Conservation (phyloP, 2,329 filamentous ascomycete genomes). For the Colletotrichum liriopes region DNA sequence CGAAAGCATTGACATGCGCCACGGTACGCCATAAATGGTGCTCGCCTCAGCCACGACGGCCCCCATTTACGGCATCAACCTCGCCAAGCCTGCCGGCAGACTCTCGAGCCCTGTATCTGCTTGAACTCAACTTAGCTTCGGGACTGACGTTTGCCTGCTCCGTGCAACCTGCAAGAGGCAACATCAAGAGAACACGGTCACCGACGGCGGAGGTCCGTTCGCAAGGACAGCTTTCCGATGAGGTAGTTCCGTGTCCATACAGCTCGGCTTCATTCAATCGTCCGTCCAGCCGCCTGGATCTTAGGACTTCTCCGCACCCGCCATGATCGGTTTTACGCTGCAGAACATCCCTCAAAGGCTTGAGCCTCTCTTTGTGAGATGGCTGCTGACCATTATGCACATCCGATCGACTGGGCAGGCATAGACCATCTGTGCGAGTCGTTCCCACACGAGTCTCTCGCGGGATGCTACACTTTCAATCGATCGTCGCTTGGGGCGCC, state of each 20-base stretch:
- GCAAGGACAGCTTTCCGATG: not conserved
- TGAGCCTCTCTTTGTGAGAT: slow-evolving; percentile 13
- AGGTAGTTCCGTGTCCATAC: not conserved
- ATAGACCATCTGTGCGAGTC: not conserved
- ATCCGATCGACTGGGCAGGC: not conserved
- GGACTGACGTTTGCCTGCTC: not conserved
- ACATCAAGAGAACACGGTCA: not conserved
- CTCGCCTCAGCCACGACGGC: not conserved
- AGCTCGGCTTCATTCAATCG: slow-evolving; percentile 5
- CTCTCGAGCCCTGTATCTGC: slow-evolving; percentile 8
- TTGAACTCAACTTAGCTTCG: not conserved
- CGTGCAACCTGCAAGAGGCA: slow-evolving; percentile 7
- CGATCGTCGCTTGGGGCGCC: slow-evolving; percentile 15
- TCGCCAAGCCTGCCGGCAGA: slow-evolving; percentile 5
- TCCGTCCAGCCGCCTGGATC: not conserved
- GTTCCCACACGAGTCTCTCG: not conserved
- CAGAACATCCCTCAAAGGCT: not conserved
- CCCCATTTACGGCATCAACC: not conserved
- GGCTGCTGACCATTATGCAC: slow-evolving; percentile 1
- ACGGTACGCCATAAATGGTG: not conserved
- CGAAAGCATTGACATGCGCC: not conserved
- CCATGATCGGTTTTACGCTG: not conserved
- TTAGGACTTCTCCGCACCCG: not conserved
- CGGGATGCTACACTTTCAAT: slow-evolving; percentile 26
- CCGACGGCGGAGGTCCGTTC: slow-evolving; percentile 10